phyloP scores from a whole-genome alignment of 2,329 filamentous ascomycete genomes.

The Aspergillus calidoustus region DNA sequence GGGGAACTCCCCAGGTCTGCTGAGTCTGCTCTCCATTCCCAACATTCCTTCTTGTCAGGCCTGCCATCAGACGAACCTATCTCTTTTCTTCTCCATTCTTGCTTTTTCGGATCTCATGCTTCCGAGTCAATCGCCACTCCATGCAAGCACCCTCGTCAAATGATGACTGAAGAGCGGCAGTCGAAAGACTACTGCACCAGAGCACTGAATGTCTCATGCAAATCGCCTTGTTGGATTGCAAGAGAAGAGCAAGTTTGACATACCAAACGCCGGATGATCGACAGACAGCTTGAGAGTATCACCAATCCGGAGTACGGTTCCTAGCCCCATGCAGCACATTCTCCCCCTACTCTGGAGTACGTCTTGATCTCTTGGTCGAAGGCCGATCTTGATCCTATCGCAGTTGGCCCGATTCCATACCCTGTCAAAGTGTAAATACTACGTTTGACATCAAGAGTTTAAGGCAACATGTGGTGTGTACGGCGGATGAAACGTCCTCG shows the following conservation, averaged over 20 bases:
- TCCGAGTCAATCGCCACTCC: slow-evolving; percentile 1
- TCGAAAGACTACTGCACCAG: slow-evolving; percentile 1
- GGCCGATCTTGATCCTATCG: not conserved
- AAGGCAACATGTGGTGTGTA: not conserved
- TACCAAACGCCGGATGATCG: not conserved
- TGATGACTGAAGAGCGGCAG: not conserved
- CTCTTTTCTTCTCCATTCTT: slow-evolving; percentile 5
- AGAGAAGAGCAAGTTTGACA: not conserved
- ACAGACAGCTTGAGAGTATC: not conserved
- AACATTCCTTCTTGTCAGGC: slow-evolving; percentile 5
- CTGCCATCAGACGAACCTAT: not conserved
- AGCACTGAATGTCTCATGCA: not conserved
- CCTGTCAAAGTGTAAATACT: not conserved
- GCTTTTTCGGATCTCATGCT: slow-evolving; percentile 11
- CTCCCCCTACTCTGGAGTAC: not conserved
- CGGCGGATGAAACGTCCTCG: not conserved
- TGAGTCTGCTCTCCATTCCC: not conserved
- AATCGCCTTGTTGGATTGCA: slow-evolving; percentile 2
- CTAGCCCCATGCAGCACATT: not conserved
- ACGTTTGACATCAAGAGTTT: not conserved
- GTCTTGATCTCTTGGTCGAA: not conserved
- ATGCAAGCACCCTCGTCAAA: slow-evolving; percentile 9
- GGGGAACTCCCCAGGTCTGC: not conserved
- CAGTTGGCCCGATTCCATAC: not conserved
- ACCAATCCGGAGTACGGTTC: not conserved